Conservation (phyloP, 495 filamentous ascomycete species). For the Aspergillus coremiiformis region DNA sequence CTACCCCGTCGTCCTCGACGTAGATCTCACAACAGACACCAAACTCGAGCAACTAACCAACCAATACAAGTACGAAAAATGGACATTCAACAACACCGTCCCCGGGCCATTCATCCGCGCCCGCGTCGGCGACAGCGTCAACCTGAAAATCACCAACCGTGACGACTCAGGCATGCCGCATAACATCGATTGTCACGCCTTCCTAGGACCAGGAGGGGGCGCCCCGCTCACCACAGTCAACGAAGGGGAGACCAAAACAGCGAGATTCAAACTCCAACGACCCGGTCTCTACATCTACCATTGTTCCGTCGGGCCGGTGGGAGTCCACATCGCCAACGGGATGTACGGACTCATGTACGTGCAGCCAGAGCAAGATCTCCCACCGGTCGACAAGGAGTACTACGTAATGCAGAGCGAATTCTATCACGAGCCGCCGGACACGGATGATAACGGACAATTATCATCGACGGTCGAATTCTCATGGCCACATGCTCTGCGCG, state of each 20-base stretch:
- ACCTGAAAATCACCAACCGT: constrained; percentile 13
- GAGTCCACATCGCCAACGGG: constrained; percentile 19
- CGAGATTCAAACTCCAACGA: constrained; percentile 6
- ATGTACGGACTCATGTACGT: constrained; percentile 19
- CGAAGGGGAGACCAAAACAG: constrained; percentile 17
- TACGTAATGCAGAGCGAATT: constrained; percentile 23
- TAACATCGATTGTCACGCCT: constrained; percentile 16
- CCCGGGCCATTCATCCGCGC: constrained; percentile 19
- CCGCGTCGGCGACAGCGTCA: constrained; percentile 12
- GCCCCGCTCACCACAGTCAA: constrained; percentile 12
- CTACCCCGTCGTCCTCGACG: constrained; percentile 11
- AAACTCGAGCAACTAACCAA: constrained; percentile 12
- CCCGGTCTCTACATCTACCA: constrained; percentile 16
- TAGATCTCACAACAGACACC: constrained; percentile 8
- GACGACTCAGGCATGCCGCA: constrained; percentile 16
- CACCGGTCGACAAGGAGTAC: constrained; percentile 17
- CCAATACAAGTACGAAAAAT: constrained; percentile 18
- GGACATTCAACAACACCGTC: constrained; percentile 18
- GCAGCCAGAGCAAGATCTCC: constrained; percentile 11
- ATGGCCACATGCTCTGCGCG: constrained; percentile 15
- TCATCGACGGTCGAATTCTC: constrained; percentile 12
- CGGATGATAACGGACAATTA: constrained; percentile 9
- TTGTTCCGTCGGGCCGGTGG: constrained; percentile 17
- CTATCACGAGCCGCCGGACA: constrained; percentile 19
- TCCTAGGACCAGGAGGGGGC: constrained; percentile 15